These are phyloP conservation scores for Dissophora ornata DNA, from an alignment of 192 early-diverging fungal species.

Conservation along the genomic window DNA sequence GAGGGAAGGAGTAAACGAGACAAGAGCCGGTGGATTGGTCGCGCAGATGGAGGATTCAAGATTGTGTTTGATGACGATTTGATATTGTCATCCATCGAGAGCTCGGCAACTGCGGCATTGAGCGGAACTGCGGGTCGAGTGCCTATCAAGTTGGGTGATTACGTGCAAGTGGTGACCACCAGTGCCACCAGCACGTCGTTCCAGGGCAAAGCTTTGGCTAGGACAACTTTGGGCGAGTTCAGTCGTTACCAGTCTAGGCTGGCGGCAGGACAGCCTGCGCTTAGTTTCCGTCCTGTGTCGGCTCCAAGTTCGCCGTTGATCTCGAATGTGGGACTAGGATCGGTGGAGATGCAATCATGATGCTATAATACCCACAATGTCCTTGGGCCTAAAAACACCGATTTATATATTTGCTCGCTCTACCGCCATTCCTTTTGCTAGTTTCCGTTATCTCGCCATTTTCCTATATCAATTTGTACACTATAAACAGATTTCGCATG, in stretches of 20 bases:
- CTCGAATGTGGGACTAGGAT: background rate
- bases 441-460: no score
- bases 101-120: conserved; percentile 5
- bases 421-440: no score
- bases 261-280: background rate
- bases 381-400: no score
- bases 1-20: conserved; percentile 55
- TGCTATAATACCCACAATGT: no score
- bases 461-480: no score
- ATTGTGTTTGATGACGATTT: conserved; percentile 64
- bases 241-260: conserved; percentile 27
- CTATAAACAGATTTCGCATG: background rate
- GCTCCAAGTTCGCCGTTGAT: background rate
- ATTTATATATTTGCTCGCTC: no score
- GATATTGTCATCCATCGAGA: conserved; percentile 29
- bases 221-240: conserved; percentile 41
- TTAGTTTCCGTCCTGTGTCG: background rate
- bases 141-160: conserved; percentile 46
- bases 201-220: conserved; percentile 55
- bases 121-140: conserved; percentile 15
- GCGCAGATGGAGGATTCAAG: conserved; percentile 77
- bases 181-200: conserved; percentile 48
- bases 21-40: conserved; percentile 59
- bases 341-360: conserved; percentile 5
- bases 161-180: conserved; percentile 52